These are phyloP conservation scores for Aspergillus panamensis DNA, from an alignment of 495 filamentous ascomycete genomes.

Conservation along the genomic window DNA sequence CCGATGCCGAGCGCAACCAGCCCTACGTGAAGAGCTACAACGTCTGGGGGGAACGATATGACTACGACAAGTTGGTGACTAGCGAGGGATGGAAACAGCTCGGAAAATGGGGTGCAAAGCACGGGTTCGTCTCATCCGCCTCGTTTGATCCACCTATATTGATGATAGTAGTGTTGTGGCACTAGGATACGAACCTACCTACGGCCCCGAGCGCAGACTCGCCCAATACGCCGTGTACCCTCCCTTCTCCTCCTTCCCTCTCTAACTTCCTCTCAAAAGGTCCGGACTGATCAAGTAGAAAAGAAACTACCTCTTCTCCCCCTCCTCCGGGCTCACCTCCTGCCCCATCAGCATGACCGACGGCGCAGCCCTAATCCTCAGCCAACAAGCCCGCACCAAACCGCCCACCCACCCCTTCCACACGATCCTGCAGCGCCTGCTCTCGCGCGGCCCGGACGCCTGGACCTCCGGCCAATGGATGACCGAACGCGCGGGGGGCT, in stretches of 20 bases:
- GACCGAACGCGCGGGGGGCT: constrained; percentile 75
- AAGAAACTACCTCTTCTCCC: constrained; percentile 63
- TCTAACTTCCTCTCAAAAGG: background rate
- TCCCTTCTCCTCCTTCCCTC: background rate
- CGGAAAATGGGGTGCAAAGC: constrained; percentile 33
- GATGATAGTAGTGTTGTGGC: constrained; percentile 34
- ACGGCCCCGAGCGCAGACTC: constrained; percentile 36
- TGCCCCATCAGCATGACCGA: constrained; percentile 72
- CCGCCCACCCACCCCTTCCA: constrained; percentile 44
- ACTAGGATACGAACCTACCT: constrained; percentile 34
- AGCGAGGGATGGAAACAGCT: constrained; percentile 44
- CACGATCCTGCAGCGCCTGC: constrained; percentile 47
- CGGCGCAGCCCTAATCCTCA: constrained; percentile 62
- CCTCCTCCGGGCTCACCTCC: constrained; percentile 57
- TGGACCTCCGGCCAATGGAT: constrained; percentile 87
- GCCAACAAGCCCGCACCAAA: constrained; percentile 42
- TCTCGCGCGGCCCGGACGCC: constrained; percentile 53
- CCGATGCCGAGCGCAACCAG: constrained; percentile 35
- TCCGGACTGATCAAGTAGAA: constrained; percentile 12
- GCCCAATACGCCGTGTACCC: constrained; percentile 36
- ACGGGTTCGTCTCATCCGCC: constrained; percentile 18
- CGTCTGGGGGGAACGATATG: constrained; percentile 39
- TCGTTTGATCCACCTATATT: background rate
- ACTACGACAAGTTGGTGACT: constrained; percentile 38
- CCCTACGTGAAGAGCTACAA: constrained; percentile 39